Conservation (phyloP, 495 filamentous ascomycete species). For the Paragyromitra xinjiangensis region DNA sequence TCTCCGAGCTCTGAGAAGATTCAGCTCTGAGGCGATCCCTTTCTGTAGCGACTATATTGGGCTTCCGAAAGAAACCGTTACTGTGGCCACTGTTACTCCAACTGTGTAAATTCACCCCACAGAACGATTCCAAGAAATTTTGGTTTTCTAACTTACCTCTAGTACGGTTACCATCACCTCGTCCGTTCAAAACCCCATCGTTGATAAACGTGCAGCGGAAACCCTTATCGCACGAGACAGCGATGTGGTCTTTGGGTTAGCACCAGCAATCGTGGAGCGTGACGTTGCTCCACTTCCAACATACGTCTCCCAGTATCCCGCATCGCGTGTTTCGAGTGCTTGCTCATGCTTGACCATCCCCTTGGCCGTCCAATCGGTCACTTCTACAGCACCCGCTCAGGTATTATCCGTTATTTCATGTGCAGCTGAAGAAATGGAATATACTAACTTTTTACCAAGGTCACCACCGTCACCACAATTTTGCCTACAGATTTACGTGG, state of each 20-base stretch:
- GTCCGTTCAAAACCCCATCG: conserved; percentile 1
- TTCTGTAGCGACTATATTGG: conserved; percentile 40
- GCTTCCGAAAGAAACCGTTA: conserved; percentile 15
- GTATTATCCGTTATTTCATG: conserved; percentile 6
- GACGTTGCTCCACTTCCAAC: conserved; percentile 8
- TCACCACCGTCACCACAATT: neutral
- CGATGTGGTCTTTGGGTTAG: conserved; percentile 24
- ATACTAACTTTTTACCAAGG: conserved; percentile 26
- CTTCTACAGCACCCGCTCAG: conserved; percentile 26
- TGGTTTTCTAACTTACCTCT: neutral
- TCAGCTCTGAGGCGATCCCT: conserved; percentile 31
- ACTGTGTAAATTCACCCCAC: conserved; percentile 8
- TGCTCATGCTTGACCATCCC: conserved; percentile 48
- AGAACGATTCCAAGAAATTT: neutral
- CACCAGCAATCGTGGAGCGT: neutral
- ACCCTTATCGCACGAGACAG: conserved; percentile 6
- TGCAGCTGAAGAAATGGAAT: neutral
- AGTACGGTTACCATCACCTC: conserved; percentile 22
- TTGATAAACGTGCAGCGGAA: conserved; percentile 26
- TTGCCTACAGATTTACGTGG: conserved; percentile 11
- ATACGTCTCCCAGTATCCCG: conserved; percentile 38
- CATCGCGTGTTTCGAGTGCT: conserved; percentile 40
- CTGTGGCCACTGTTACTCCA: conserved; percentile 6
- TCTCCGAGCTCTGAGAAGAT: conserved; percentile 36
- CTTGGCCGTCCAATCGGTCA: conserved; percentile 1